These are phyloP conservation scores for Sporothrix protearum DNA, from an alignment of 2,329 filamentous ascomycete species.

Conservation along the genomic window DNA sequence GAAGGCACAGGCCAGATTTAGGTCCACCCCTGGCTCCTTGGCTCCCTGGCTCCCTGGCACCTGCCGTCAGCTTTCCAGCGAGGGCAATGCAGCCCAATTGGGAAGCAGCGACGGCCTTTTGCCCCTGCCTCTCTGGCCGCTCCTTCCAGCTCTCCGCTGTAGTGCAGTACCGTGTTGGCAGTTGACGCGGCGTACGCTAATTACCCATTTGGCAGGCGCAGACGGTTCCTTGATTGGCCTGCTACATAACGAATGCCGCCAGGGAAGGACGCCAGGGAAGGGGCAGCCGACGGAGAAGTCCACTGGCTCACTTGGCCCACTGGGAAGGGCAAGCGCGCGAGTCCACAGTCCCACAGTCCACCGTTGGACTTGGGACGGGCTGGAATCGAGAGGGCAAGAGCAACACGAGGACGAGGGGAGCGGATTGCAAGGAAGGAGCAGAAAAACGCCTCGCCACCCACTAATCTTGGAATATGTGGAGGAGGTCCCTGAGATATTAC, in stretches of 20 bases:
- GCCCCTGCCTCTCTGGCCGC: neutral
- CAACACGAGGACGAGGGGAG: neutral
- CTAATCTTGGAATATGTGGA: neutral
- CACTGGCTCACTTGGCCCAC: too few relatives aligned
- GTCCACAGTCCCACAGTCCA: neutral
- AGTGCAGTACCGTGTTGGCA: neutral
- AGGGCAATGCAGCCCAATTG: conserved; percentile 5
- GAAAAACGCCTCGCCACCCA: conserved; percentile 24
- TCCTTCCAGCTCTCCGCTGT: neutral
- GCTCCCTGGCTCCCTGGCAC: conserved; percentile 14
- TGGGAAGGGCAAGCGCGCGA: neutral
- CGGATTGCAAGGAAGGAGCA: neutral
- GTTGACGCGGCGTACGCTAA: conserved; percentile 1
- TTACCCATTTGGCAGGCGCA: neutral
- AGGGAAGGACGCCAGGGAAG: neutral
- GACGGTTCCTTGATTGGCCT: neutral
- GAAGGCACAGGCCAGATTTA: conserved; percentile 10
- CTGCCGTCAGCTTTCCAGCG: neutral
- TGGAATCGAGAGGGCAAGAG: neutral
- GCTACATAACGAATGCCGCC: neutral
- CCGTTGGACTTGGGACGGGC: neutral
- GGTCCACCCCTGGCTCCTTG: conserved; percentile 4
- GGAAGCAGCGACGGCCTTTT: neutral
- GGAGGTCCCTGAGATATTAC: neutral
- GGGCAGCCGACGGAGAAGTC: neutral